Conservation (phyloP, 202 grass and related monocot species). For the Carex arenaria region DNA sequence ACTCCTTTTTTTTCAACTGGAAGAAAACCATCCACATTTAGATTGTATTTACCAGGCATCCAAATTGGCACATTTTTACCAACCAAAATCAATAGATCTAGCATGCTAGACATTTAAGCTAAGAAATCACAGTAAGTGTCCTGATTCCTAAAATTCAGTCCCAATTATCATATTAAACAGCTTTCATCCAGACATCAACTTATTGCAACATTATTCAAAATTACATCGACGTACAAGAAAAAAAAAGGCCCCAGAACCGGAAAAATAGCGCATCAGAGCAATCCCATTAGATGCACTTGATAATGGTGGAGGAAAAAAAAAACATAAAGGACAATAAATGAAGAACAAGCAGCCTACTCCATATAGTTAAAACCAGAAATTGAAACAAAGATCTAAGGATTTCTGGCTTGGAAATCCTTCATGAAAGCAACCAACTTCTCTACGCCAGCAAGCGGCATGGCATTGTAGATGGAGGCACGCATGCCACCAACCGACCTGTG, state of each 20-base stretch:
- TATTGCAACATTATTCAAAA: constrained; percentile 8
- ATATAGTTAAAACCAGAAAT: background rate
- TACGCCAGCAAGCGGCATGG: constrained; percentile 77
- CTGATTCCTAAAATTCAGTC: background rate
- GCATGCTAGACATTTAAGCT: background rate
- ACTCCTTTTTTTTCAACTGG: background rate
- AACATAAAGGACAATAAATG: background rate
- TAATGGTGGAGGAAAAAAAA: background rate
- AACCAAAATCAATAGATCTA: background rate
- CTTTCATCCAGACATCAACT: background rate
- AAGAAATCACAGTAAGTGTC: background rate
- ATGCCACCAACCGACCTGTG: constrained; percentile 86
- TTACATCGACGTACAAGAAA: background rate
- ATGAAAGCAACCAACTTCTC: constrained; percentile 93
- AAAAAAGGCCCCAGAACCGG: background rate
- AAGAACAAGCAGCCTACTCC: constrained; percentile 3
- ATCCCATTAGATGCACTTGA: background rate
- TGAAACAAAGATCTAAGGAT: constrained; percentile 41
- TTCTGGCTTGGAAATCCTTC: constrained; percentile 95
- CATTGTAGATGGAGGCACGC: constrained; percentile 92
- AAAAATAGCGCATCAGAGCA: background rate
- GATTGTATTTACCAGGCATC: background rate
- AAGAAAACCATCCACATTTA: background rate
- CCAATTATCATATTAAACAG: background rate
- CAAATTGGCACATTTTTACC: background rate